Base-by-base conservation (phyloP, 163 green algal genomes). In the Trebouxia gelatinosa region DNA sequence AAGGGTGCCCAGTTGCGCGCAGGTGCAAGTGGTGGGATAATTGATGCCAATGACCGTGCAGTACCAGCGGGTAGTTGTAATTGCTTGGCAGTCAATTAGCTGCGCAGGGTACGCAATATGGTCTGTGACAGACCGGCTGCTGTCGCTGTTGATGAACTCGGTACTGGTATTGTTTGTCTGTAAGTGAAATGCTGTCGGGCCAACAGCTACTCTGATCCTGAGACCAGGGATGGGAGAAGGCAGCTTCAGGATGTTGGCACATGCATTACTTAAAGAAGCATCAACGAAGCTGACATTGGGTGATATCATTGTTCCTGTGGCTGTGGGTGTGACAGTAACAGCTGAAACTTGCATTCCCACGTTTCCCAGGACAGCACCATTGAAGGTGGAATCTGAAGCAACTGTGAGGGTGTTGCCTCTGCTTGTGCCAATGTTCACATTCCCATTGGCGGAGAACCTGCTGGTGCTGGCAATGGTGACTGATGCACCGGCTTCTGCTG, bases 281-380 rank as follows among this genome's bases (percentile, higher is more conserved):
- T 72, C 64, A 35, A 72, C 64, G 50, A 72, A 72, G 21, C 35
- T 51, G 37, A 72, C 64, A 35, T 35, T 72, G 6, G 38, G 6
- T 31, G 64, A 29, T 32, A 72, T 72, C 23, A 51, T 23, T 26
- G 64, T 0, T 21, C 1, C 35, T 3, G 21, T 13, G 32, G 64
- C 35, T 50, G 64, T 2, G 64, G 19, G 64, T 2, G 37, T 72
- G 0, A 72, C 16, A 16, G 6, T 1, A 21, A 72, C 64, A 21
- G 64, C 35, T 35, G 35, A n/a, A 0, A 64, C 35, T 54, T 72
- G 64, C 19, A 72, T 6, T 1, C 64, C 64, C 21, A 72, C 64
- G 34, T 9, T 23, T 11, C 64, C 21, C 0, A 37, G 50, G n/a
- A 72, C 64, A 50, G 64, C 64, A 9, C 64, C 64, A 37, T 72